Evolutionary conservation across 2,329 filamentous ascomycete genomes (phyloP), one percentile per base, ranked within the genome.

Genomic region (Sporothrix brunneoviolacea): DNA sequence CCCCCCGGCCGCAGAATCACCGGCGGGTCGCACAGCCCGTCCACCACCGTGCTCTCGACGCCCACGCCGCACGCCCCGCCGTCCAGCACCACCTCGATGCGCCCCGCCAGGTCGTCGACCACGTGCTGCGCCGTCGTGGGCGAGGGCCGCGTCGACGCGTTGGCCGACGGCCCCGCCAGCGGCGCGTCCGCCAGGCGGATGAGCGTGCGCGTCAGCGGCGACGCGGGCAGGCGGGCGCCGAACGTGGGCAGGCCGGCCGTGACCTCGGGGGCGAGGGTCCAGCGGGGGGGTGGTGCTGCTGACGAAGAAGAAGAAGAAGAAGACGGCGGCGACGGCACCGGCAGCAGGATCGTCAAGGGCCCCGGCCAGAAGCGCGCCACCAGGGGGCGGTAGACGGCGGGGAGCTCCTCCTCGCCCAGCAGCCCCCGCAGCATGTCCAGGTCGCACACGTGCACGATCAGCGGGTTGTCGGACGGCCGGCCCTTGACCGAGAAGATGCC

Each of bases 1-100:
- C 93, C 93, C 2, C 93, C 93, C 0, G 93, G 93, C 40, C 93
- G 72, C 30, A 98, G 71, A 30, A 98, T 81, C 3, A 84, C 80
- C 0, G 93, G 93, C 7, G 91, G 91, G 42, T 78, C 69, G 52
- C 82, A 88, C 13, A 97, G 70, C 0, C 93, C 93, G 62, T 97
- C 93, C 1, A 98, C 90, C 2, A 98, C 93, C 0, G 93, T 98
- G 64, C 90, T 96, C 69, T 98, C 93, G 1, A 98, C 90, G 1
- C 93, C 93, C 10, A 98, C 89, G 18, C 78, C 76, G 61, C 91
- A 97, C 0, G 83, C 70, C 0, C 93, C 93, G 3, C 91, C 93
- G 58, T 98, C 91, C 0, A 98, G 71, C 51, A 98, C 93, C 6
- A 91, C 73, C 59, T 87, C 82, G 57, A 98, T 94, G 43, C 84